Evolutionary conservation across 192 early-diverging fungal species (phyloP), one percentile per base, ranked within the genome.

Genomic region (Bifiguratus adelaidae): DNA sequence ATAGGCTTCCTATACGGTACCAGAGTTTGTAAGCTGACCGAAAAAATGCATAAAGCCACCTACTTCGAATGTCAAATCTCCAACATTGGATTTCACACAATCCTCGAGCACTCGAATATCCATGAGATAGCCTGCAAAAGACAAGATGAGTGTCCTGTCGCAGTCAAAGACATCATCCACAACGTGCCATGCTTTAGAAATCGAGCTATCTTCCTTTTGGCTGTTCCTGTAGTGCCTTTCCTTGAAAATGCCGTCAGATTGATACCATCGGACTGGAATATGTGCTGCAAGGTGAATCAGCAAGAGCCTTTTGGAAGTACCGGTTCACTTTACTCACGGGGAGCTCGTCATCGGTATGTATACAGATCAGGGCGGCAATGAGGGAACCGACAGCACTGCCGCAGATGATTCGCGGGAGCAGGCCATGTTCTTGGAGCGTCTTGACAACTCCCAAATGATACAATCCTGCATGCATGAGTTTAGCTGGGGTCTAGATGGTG

Each of bases 371-470:
- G 6, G 84, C 78, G 2, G 86, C 86, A 24, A 86, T 77, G 19
- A 89, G 47, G 2, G 83, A 82, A 19, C 84, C 80, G 16, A 85
- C 74, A 18, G 77, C 77, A 7, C 79, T 79, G n/a, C 86, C 84
- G 49, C 79, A 75, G 35, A 89, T 84, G 30, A 89, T 81, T 12
- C 82, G 63, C 8, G 86, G 86, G 30, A 89, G 50, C 2, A 85
- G 40, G 0, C 67, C 62, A 44, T 77, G 63, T 32, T 82, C 74
- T 46, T 70, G 65, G 12, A 89, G 64, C 1, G 86, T 76, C 57
- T 86, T 85, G 12, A 83, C 78, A 2, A 86, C 86, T 19, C 86
- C 86, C n/a, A 89, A 46, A 57, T 88, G 85, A 49, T 73, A 81
- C 41, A 86, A 56, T 0, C 80, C 80, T 80, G 51, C 2, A 50